Base-by-base conservation (phyloP, 768 basidiomycete species). In the Exidia glandulosa region DNA sequence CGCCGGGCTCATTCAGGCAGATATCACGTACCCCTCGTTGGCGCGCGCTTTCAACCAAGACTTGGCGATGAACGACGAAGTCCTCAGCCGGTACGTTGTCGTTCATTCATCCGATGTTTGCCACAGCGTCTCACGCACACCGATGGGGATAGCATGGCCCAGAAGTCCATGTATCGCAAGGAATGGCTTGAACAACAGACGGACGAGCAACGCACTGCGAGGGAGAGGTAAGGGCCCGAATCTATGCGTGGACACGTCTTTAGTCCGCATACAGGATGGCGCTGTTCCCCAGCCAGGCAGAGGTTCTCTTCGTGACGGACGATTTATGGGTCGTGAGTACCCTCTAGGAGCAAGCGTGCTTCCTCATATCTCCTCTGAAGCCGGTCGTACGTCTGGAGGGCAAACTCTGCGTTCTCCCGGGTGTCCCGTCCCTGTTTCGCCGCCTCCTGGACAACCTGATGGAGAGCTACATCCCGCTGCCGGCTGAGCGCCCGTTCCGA, bases 361-460 rank as follows among this genome's bases (percentile, higher is more conserved):
- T 6, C 13, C 30, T 33, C 60, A 59, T 10, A 56, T 2, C n/a
- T 3, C 7, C n/a, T 7, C 10, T 36, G 27, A 27, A 90, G 88
- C 94, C 94, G 29, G 90, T 96, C 13, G 85, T 95, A 0, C 80
- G 92, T 19, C 76, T 96, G 2, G 82, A 82, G 65, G 87, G 88
- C 27, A 94, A 90, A 73, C 77, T 96, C 16, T 95, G 91, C 72
- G 77, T 97, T 30, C 86, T 97, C 73, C 94, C 94, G 0, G 94
- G 94, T 32, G 90, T 96, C 50, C 94, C 94, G 0, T 72, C 77
- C 3, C 77, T 95, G 32, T 95, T 94, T 74, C 83, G 87, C 66
- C 82, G 81, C 70, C 86, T 97, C 78, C 73, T 96, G 34, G 79
- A 84, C 58, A 83, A 79, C 23, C 74, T 94, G 25, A 13, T 54